These are phyloP conservation scores for Colletotrichum incanum DNA, from an alignment of 2,329 filamentous ascomycete species.

Conservation along the genomic window DNA sequence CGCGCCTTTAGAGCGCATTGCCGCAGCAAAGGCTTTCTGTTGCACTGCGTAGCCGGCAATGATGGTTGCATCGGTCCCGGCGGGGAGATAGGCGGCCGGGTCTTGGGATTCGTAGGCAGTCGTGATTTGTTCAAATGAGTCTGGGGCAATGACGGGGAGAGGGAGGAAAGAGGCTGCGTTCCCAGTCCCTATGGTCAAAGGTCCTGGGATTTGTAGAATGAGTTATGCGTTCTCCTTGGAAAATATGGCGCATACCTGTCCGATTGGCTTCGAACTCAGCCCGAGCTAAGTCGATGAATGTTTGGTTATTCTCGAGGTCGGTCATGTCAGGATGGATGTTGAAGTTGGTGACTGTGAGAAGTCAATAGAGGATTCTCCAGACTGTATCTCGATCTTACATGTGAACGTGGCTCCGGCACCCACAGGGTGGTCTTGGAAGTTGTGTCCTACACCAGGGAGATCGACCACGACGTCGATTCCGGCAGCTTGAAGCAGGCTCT, in stretches of 20 bases:
- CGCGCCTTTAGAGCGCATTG: too few relatives aligned
- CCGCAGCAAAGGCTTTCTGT: too few relatives aligned
- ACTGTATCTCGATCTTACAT: slow-evolving; percentile 22
- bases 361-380: not conserved
- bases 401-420: slow-evolving; percentile 41
- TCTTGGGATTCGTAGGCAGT: too few relatives aligned
- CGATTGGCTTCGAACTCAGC: slow-evolving; percentile 41
- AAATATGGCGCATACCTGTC: slow-evolving; percentile 23
- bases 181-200: slow-evolving; percentile 43
- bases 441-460: slow-evolving; percentile 60
- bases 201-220: slow-evolving; percentile 26
- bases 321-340: slow-evolving; percentile 43
- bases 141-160: slow-evolving; percentile 44
- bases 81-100: too few relatives aligned
- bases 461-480: slow-evolving; percentile 68
- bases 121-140: slow-evolving; percentile 15
- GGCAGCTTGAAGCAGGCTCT: slow-evolving; percentile 53
- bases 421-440: slow-evolving; percentile 56
- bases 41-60: too few relatives aligned
- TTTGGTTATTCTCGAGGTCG: slow-evolving; percentile 40
- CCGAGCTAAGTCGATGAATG: slow-evolving; percentile 35
- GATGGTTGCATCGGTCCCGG: too few relatives aligned
- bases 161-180: slow-evolving; percentile 45
- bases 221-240: not conserved
- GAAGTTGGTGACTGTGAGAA: slow-evolving; percentile 42